Conservation (phyloP, 495 filamentous ascomycete species). For the Oleoguttula mirabilis region DNA sequence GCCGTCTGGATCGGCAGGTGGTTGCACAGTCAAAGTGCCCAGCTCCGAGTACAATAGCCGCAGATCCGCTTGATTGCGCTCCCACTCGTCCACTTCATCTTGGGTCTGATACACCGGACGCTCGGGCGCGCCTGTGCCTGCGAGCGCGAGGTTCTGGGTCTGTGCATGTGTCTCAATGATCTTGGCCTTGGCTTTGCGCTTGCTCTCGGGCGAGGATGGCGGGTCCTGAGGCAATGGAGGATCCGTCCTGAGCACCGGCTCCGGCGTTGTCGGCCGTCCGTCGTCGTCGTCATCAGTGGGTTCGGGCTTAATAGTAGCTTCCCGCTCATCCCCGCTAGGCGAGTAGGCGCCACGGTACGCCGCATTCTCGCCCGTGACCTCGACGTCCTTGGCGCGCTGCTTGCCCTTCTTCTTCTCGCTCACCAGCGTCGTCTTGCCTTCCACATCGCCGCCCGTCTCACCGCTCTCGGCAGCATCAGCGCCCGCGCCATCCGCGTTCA, state of each 20-base stretch:
- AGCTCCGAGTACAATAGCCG: conserved; percentile 28
- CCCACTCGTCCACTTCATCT: conserved; percentile 33
- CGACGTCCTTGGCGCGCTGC: conserved; percentile 25
- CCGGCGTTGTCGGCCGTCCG: background rate
- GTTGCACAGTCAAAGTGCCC: conserved; percentile 10
- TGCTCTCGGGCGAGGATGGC: conserved; percentile 19
- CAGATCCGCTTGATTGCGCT: conserved; percentile 27
- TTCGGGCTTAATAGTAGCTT: conserved; percentile 25
- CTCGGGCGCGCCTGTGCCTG: conserved; percentile 1
- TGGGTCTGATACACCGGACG: conserved; percentile 31
- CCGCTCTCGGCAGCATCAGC: conserved; percentile 9
- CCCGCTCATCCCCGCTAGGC: conserved; percentile 33
- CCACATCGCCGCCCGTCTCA: no score
- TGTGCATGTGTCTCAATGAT: no score
- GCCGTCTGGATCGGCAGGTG: conserved; percentile 21
- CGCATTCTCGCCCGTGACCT: conserved; percentile 23
- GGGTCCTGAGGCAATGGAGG: conserved; percentile 4
- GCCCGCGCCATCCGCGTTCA: conserved; percentile 43
- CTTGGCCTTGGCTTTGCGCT: conserved; percentile 23
- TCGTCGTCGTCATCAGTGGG: conserved; percentile 21
- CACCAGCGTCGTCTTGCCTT: no score
- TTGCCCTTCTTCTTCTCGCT: conserved; percentile 22
- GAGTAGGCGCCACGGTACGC: conserved; percentile 29
- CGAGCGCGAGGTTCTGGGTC: conserved; percentile 13
- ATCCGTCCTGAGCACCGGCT: background rate